phyloP scores from a whole-genome alignment of 1,284 basidiomycete genomes.

The Austropuccinia psidii region DNA sequence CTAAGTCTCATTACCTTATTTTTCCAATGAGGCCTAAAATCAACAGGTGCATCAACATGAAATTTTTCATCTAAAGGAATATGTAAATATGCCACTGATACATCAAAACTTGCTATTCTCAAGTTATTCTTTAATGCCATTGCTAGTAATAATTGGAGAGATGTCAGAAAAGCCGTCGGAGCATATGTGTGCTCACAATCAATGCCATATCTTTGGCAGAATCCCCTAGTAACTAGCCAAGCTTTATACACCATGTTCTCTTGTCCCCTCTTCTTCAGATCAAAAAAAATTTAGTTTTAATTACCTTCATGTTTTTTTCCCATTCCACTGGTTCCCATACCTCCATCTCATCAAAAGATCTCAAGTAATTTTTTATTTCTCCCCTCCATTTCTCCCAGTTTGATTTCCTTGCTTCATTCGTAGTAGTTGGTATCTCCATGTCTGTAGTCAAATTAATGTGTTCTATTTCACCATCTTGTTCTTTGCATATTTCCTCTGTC shows the following conservation, averaged over 20 bases:
- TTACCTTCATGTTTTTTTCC: not conserved
- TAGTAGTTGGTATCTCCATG: not conserved
- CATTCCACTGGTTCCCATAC: not conserved
- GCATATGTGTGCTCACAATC: too few relatives aligned
- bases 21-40: not conserved
- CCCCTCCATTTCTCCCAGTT: not conserved
- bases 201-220: too few relatives aligned
- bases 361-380: not conserved
- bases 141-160: too few relatives aligned
- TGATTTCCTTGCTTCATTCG: not conserved
- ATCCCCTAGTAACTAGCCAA: too few relatives aligned
- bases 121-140: too few relatives aligned
- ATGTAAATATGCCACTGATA: not conserved
- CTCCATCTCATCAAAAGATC: not conserved
- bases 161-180: too few relatives aligned
- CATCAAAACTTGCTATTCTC: too few relatives aligned
- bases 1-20: not conserved
- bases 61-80: not conserved
- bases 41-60: too few relatives aligned
- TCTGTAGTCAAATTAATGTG: not conserved
- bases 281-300: not conserved
- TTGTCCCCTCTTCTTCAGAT: too few relatives aligned
- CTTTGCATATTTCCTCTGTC: not conserved
- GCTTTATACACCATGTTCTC: too few relatives aligned
- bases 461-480: not conserved